These are phyloP conservation scores for Fusarium napiforme DNA, from an alignment of 2,329 filamentous ascomycete genomes.

Conservation along the genomic window DNA sequence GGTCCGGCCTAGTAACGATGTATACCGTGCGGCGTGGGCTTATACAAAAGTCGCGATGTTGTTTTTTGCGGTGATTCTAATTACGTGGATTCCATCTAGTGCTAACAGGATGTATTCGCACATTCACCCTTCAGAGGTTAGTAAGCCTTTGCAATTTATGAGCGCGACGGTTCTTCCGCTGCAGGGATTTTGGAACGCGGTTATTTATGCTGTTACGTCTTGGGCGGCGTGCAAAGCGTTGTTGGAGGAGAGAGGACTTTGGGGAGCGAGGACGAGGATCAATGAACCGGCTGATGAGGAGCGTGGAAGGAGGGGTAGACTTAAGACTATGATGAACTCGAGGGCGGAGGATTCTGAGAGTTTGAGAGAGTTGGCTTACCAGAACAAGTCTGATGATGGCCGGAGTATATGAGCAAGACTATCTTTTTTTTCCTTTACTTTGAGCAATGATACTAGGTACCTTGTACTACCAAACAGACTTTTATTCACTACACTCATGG, in stretches of 20 bases:
- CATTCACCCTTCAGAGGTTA: neutral
- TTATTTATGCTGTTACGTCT: neutral
- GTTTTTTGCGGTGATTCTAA: neutral
- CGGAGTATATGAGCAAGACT: neutral
- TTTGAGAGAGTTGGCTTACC: neutral
- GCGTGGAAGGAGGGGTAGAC: neutral
- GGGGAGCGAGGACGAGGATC: neutral
- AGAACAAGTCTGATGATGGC: neutral
- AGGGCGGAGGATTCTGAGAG: neutral
- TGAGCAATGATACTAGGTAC: neutral
- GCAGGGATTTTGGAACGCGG: slow-evolving; percentile 1
- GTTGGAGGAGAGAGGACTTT: neutral
- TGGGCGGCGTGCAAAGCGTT: neutral
- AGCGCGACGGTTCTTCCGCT: neutral
- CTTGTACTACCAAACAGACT: neutral
- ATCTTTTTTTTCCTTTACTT: accelerated
- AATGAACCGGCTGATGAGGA: neutral
- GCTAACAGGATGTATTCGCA: slow-evolving; percentile 7
- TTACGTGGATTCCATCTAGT: neutral
- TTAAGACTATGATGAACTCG: neutral
- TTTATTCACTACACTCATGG: accelerated
- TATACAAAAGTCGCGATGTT: slow-evolving; percentile 12
- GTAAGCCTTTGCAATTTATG: slow-evolving; percentile 11
- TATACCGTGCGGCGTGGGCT: slow-evolving; percentile 5
- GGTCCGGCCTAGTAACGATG: neutral